Evolutionary conservation across 1,139 yeast genomes (phyloP).

Genomic region (Pichia sp.): DNA sequence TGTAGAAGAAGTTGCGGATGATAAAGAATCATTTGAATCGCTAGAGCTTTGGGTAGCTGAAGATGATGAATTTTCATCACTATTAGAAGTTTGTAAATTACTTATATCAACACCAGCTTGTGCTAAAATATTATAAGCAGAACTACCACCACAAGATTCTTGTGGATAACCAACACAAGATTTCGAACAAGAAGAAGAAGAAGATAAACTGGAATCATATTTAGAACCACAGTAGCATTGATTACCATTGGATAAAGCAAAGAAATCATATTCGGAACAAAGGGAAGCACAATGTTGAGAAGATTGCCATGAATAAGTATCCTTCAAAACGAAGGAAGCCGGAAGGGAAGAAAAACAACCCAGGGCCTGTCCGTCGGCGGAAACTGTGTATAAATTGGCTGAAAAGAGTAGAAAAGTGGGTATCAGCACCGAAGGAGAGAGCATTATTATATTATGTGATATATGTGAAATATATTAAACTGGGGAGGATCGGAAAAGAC

Average conservation of each 20-base stretch:
- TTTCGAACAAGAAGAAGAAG: conserved; percentile 31
- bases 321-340: conserved; percentile 33
- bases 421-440: not conserved
- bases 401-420: not conserved
- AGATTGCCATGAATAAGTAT: conserved; percentile 43
- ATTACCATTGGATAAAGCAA: conserved; percentile 54
- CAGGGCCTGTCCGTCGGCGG: conserved; percentile 3
- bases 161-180: conserved; percentile 32
- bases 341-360: conserved; percentile 37
- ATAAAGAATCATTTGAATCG: too few species aligned
- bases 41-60: conserved; percentile 19
- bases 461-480: too few species aligned
- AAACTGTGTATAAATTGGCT: too few species aligned
- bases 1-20: conserved; percentile 20
- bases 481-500: too few species aligned
- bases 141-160: conserved; percentile 39
- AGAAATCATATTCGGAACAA: conserved; percentile 48
- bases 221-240: conserved; percentile 61
- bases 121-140: conserved; percentile 34
- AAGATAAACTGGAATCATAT: conserved; percentile 37
- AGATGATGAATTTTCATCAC: conserved; percentile 4
- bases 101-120: conserved; percentile 27
- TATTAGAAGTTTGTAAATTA: conserved; percentile 23
- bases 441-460: not conserved
- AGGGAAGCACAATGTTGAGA: conserved; percentile 41